Base-by-base conservation (phyloP, 176 grass and related monocot genomes). In the Dendrocalamus sinicus region DNA sequence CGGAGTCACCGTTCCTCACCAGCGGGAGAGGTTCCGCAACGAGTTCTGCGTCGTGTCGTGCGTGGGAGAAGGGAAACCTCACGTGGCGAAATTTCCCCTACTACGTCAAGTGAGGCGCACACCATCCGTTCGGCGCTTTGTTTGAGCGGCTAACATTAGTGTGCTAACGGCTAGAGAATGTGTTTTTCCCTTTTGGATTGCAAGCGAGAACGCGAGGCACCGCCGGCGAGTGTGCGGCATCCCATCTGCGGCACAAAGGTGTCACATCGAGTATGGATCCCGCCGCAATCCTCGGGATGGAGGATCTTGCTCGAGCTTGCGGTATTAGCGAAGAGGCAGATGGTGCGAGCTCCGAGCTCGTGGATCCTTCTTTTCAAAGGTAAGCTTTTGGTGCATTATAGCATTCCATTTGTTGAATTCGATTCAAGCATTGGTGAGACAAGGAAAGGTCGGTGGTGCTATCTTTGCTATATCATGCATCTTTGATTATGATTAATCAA, bases 321-420 rank as follows among this genome's bases (percentile, higher is more conserved):
- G 88, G 96, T 98, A 75, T 50, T 83, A 35, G 20, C 14, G 60
- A 88, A 26, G 37, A 80, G 28, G 24, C 54, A 93, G 96, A 88
- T 99, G 96, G 96, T 99, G 96, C 69, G 96, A 89, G 96, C 96
- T 92, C 96, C 96, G 96, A 99, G 75, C 88, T 99, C 22, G 96
- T 68, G 96, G 96, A 79, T 99, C 96, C 14, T 99, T 99, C 82
- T 99, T 96, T 86, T 91, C 93, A 0, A 96, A 95, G 92, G 96
- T 99, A 76, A 70, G 71, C 20, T 75, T 71, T 30, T 30, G 28
- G 43, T 44, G 43, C 8, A 44, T 44, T 44, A 44, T 44, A 44
- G 43, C 43, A 44, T 44, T 44, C 43, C 3, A 2, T 47, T 47
- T 9, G 46, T 47, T 47, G 9, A 47, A 47, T 47, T 47, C 12